A percentile compares a stretch with the other conserved stretches of the same genome.
Evolutionary conservation across 768 basidiomycete genomes (phyloP).

Genomic region (Panus rudis): DNA sequence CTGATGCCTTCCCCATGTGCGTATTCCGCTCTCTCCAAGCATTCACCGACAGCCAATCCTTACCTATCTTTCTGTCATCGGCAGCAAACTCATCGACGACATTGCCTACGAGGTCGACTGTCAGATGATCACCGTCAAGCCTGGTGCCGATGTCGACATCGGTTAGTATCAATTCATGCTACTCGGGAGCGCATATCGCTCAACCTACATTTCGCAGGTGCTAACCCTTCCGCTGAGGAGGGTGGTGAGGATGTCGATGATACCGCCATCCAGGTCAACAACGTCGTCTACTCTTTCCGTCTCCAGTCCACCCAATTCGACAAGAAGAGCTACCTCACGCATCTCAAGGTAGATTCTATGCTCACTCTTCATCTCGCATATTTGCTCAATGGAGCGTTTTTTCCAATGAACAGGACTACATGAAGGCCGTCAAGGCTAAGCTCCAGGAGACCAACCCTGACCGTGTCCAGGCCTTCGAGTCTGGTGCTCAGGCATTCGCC

Average conservation of each 20-base stretch:
- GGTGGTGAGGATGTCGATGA: constrained; percentile 75
- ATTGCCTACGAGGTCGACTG: constrained; percentile 89
- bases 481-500: constrained; percentile 64
- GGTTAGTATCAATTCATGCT: constrained; percentile 39
- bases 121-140: constrained; percentile 56
- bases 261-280: constrained; percentile 73
- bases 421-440: constrained; percentile 80
- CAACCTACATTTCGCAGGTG: constrained; percentile 43
- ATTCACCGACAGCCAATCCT: not conserved
- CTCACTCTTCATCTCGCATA: not conserved
- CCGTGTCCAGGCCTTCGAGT: constrained; percentile 71
- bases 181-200: not conserved
- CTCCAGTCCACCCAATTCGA: constrained; percentile 77
- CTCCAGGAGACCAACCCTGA: constrained; percentile 50
- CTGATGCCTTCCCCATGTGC: constrained; percentile 85
- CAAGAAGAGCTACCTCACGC: constrained; percentile 78
- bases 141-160: constrained; percentile 80
- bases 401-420: constrained; percentile 59
- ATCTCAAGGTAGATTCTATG: constrained; percentile 64
- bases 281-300: constrained; percentile 88
- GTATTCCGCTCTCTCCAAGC: constrained; percentile 16
- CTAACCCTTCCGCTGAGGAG: constrained; percentile 91
- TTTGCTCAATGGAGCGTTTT: too few relatives aligned
- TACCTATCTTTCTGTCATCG: constrained; percentile 6
- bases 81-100: constrained; percentile 70